These are phyloP conservation scores for Colletotrichum falcatum DNA, from an alignment of 2,329 filamentous ascomycete species.

Conservation along the genomic window DNA sequence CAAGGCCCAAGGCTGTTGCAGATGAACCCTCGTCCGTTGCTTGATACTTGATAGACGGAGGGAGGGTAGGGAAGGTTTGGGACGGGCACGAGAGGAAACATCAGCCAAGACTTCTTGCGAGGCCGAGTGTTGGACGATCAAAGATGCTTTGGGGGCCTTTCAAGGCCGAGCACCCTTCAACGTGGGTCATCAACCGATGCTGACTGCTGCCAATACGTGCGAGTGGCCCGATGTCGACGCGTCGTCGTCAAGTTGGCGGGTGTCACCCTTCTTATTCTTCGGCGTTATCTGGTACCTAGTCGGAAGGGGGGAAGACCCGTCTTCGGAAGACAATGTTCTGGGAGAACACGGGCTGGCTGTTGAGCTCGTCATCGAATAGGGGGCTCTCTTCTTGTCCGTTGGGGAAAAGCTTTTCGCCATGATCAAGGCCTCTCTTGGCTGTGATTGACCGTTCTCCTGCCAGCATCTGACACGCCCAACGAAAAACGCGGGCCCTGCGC, in stretches of 20 bases:
- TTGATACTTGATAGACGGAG: background rate
- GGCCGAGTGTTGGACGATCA: background rate
- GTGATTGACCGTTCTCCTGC: background rate
- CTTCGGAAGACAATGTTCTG: background rate
- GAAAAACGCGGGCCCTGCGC: background rate
- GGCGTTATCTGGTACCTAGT: too few species aligned
- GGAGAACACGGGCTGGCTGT: background rate
- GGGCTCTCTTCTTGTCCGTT: background rate
- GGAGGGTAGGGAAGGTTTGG: background rate
- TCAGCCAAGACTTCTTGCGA: background rate
- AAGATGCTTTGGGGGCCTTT: background rate
- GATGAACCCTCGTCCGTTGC: slow-evolving; percentile 3
- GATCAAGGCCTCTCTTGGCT: background rate
- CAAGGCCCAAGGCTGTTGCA: background rate
- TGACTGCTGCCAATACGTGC: slow-evolving; percentile 4
- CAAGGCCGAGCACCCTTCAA: background rate
- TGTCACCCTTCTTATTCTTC: background rate
- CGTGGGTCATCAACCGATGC: background rate
- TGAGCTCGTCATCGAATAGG: background rate
- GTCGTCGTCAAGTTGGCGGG: background rate
- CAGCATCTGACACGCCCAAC: slow-evolving; percentile 3
- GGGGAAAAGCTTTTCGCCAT: background rate
- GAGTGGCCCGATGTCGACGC: slow-evolving; percentile 24
- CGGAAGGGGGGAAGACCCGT: background rate
- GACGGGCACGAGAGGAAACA: background rate